A percentile compares a stretch with the other conserved stretches of the same genome.
Conservation (phyloP, 352 stramenopile species). For the Thalassiosira delicatula region DNA sequence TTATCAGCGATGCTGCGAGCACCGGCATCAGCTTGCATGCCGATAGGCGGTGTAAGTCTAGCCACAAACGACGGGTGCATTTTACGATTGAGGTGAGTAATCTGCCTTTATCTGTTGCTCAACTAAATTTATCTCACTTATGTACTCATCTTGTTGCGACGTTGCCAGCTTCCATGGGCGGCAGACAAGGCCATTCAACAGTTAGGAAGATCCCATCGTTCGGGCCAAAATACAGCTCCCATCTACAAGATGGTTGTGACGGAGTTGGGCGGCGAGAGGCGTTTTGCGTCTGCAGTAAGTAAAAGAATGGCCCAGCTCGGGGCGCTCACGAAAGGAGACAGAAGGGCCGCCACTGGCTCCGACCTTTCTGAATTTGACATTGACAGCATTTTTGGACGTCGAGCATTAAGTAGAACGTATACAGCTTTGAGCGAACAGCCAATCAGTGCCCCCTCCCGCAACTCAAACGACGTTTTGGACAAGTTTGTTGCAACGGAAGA, state of each 20-base stretch:
- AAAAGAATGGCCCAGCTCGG: slow-evolving; percentile 18
- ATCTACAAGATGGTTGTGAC: slow-evolving; percentile 83
- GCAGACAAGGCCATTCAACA: slow-evolving; percentile 86
- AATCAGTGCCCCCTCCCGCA: slow-evolving; percentile 30
- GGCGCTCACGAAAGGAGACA: slow-evolving; percentile 85
- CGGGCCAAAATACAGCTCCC: slow-evolving; percentile 81
- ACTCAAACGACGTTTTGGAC: slow-evolving; percentile 59
- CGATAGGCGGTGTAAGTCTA: slow-evolving; percentile 44
- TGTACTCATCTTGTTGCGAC: slow-evolving; percentile 15
- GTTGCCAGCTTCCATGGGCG: slow-evolving; percentile 78
- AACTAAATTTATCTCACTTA: slow-evolving; percentile 1
- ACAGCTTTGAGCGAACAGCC: slow-evolving; percentile 37
- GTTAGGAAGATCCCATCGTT: slow-evolving; percentile 78
- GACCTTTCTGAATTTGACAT: slow-evolving; percentile 79
- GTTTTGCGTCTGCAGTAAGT: slow-evolving; percentile 83
- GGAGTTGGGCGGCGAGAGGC: slow-evolving; percentile 83
- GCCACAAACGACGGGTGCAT: slow-evolving; percentile 82
- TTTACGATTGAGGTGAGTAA: slow-evolving; percentile 87
- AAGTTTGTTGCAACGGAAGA: slow-evolving; percentile 47
- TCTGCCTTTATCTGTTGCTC: slow-evolving; percentile 8
- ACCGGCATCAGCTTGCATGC: slow-evolving; percentile 87
- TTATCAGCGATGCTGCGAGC: slow-evolving; percentile 87
- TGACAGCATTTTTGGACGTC: slow-evolving; percentile 66
- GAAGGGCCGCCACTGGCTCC: slow-evolving; percentile 81
- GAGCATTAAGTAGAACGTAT: slow-evolving; percentile 58